Base-by-base conservation (phyloP, 106 monocot species). In the Dendrobium officinale region DNA sequence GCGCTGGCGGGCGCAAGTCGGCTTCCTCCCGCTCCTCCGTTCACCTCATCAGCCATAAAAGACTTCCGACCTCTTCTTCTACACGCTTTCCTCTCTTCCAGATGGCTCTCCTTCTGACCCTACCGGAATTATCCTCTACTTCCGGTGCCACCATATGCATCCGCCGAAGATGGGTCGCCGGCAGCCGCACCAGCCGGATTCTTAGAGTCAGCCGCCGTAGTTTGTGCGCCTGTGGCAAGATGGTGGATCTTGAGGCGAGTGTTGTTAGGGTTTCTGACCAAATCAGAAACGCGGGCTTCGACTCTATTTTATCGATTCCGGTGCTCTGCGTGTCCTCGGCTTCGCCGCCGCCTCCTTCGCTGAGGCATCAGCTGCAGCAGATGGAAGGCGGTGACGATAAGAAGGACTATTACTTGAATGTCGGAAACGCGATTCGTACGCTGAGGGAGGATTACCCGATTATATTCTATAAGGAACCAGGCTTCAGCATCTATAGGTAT, bases 401-500 rank as follows among this genome's bases (percentile, higher is more conserved):
- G 87, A 84, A 84, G 81, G 81, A 88, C 16, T 95, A 95, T 67
- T 95, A 91, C 49, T 85, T 95, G 13, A 93, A 95, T 78, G 67
- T 92, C 83, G 95, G 95, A 2, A 80, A 95, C 56, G 95, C 95
- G n/a, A 95, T 95, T 55, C 80, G 92, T 44, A 86, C 90, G 4
- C 81, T 92, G 43, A 78, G 95, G 80, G 95, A 95, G 82, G 95
- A 95, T 51, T 83, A 86, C 31, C 89, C 92, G 24, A 81, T 75
- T 55, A 78, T 91, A 8, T 92, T 95, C 80, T 73, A 86, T 67
- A 72, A 85, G 15, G 92, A 92, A 49, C 95, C 95, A 40, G 77
- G 59, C 67, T 92, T 92, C 74, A 87, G 85, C 64, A 92, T 95
- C 76, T 95, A 85, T 76, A 96, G 93, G 95, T 95, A 37, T 5